These are phyloP conservation scores for Penicillium sp. DNA, from an alignment of 2,329 filamentous ascomycete genomes.

Conservation along the genomic window DNA sequence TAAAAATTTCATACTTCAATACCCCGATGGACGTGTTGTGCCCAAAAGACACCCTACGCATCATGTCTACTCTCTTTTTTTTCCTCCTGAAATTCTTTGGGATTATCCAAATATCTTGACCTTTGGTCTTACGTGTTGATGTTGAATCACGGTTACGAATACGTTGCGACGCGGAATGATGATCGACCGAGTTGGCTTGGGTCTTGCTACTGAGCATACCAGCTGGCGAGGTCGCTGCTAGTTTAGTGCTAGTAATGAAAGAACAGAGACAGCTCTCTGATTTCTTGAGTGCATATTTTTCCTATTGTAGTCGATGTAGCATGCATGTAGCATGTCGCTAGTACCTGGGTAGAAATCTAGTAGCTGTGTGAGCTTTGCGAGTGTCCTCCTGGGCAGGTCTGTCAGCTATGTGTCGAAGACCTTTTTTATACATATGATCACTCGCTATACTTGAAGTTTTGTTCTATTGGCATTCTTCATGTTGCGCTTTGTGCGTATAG, in stretches of 20 bases:
- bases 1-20: conserved; percentile 20
- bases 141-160: conserved; percentile 28
- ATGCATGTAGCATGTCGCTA: neutral
- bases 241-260: conserved; percentile 22
- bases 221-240: conserved; percentile 18
- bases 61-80: conserved; percentile 10
- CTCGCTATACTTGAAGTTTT: too few species aligned
- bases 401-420: too few species aligned
- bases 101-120: conserved; percentile 18
- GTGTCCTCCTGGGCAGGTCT: too few species aligned
- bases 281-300: conserved; percentile 1
- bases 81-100: conserved; percentile 8
- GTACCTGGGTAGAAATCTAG: neutral
- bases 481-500: too few species aligned
- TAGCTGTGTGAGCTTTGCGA: neutral
- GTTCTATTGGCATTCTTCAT: too few species aligned
- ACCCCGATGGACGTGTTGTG: conserved; percentile 18
- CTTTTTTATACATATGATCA: too few species aligned
- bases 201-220: conserved; percentile 4
- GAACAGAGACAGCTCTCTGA: conserved; percentile 9
- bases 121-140: conserved; percentile 25
- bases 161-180: conserved; percentile 29
- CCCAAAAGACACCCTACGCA: conserved; percentile 6
- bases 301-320: neutral
- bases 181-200: conserved; percentile 9